Conservation (phyloP, 2,329 filamentous ascomycete genomes). For the Ophiocordyceps robertsii region DNA sequence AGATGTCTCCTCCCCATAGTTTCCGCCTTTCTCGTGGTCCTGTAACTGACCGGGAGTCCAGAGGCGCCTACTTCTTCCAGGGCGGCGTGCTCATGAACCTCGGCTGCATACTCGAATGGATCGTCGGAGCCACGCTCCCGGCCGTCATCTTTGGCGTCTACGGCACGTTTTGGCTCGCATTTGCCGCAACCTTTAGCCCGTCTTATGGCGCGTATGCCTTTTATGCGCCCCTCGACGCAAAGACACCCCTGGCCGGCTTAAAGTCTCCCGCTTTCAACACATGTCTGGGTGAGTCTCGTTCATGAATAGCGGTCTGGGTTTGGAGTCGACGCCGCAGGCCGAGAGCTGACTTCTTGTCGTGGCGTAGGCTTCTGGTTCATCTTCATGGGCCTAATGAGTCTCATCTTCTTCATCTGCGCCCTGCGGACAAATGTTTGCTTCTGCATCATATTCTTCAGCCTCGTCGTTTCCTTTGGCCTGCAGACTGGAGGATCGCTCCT, state of each 20-base stretch:
- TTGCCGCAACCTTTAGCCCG: slow-evolving; percentile 40
- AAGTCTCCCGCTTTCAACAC: slow-evolving; percentile 36
- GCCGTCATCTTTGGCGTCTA: slow-evolving; percentile 42
- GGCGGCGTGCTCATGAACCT: slow-evolving; percentile 39
- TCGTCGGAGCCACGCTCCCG: slow-evolving; percentile 46
- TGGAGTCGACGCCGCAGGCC: too few species aligned
- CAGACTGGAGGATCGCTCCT: slow-evolving; percentile 44
- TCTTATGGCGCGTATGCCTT: slow-evolving; percentile 34
- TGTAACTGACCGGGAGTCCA: slow-evolving; percentile 10
- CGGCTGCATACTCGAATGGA: slow-evolving; percentile 39
- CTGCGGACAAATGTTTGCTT: slow-evolving; percentile 61
- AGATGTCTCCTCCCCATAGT: slow-evolving; percentile 1
- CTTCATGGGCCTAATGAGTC: slow-evolving; percentile 51
- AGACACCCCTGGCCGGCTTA: slow-evolving; percentile 26
- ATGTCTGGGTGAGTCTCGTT: slow-evolving; percentile 30
- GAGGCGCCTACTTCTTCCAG: slow-evolving; percentile 35
- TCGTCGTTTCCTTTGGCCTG: slow-evolving; percentile 56
- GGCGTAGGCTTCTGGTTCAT: slow-evolving; percentile 31
- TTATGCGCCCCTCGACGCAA: slow-evolving; percentile 22
- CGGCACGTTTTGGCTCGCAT: slow-evolving; percentile 42
- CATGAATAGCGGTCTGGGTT: too few species aligned
- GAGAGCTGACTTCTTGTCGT: too few species aligned
- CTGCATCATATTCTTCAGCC: slow-evolving; percentile 9
- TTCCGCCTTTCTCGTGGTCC: neutral
- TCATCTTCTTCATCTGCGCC: slow-evolving; percentile 56